Conservation (phyloP, 352 stramenopile genomes). For the Globisporangium megalacanthum region DNA sequence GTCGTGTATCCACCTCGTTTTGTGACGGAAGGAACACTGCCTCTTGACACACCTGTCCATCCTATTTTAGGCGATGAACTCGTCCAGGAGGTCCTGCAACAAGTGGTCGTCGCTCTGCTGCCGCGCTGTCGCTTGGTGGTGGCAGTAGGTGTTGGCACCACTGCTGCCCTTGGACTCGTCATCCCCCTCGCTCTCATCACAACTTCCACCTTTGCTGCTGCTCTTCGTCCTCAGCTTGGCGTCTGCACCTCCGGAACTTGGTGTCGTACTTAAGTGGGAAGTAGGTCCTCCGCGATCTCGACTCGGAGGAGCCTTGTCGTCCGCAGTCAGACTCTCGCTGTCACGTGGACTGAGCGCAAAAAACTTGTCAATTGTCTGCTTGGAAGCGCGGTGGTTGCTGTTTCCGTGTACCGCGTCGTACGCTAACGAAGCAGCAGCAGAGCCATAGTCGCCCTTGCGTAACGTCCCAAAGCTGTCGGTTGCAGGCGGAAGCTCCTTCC, state of each 20-base stretch:
- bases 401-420: constrained; percentile 3
- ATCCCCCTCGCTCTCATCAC: not conserved
- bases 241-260: not conserved
- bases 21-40: too few relatives aligned
- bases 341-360: constrained; percentile 9
- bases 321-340: constrained; percentile 15
- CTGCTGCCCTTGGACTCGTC: not conserved
- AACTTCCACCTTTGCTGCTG: constrained; percentile 1
- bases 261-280: not conserved
- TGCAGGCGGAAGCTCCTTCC: constrained; percentile 6
- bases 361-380: constrained; percentile 8
- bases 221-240: not conserved
- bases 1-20: not conserved
- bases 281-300: not conserved
- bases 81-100: constrained; percentile 69
- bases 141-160: not conserved
- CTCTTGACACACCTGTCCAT: too few relatives aligned
- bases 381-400: constrained; percentile 1
- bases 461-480: constrained; percentile 6
- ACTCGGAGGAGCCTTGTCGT: constrained; percentile 12
- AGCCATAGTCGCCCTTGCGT: constrained; percentile 7
- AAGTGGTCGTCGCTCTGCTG: constrained; percentile 31
- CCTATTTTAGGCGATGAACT: constrained; percentile 35
- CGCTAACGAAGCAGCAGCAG: not conserved
- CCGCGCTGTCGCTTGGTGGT: not conserved